Evolutionary conservation across 139 green algal genomes (phyloP).

Genomic region (Bryopsis sp.): DNA sequence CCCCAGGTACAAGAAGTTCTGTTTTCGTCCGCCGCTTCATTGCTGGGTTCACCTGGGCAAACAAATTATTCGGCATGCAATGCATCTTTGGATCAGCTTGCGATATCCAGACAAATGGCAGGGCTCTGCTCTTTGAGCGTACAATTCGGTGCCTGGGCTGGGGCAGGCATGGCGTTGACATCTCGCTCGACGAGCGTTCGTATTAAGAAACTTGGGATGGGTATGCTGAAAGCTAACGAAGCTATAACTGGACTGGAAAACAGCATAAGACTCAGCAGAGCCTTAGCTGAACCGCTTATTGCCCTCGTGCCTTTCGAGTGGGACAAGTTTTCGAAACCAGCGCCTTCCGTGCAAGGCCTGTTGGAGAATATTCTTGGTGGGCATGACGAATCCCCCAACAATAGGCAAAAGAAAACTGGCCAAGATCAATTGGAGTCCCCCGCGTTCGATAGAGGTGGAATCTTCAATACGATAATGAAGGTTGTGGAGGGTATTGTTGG

Average conservation of each 20-base stretch:
- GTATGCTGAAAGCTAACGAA: conserved; percentile 34
- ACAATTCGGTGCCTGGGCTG: conserved; percentile 64
- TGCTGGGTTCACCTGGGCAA: conserved; percentile 56
- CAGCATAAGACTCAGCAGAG: conserved; percentile 14
- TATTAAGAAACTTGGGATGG: conserved; percentile 59
- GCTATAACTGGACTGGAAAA: conserved; percentile 44
- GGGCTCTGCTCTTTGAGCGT: conserved; percentile 38
- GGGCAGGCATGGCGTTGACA: conserved; percentile 51
- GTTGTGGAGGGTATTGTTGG: conserved; percentile 7
- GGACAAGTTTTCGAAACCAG: conserved; percentile 15
- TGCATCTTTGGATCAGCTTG: conserved; percentile 38
- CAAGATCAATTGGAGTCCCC: not conserved
- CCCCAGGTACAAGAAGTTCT: conserved; percentile 18
- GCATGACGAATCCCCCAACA: too few relatives aligned
- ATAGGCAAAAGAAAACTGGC: too few relatives aligned
- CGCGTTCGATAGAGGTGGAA: not conserved
- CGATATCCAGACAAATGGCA: not conserved
- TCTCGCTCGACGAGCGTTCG: conserved; percentile 32
- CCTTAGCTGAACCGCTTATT: not conserved
- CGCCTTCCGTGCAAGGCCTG: too few relatives aligned
- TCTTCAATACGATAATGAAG: too few relatives aligned
- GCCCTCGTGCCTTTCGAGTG: not conserved
- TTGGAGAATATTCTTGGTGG: too few relatives aligned
- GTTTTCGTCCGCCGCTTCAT: conserved; percentile 59
- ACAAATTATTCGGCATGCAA: conserved; percentile 63